A percentile compares a stretch with the other conserved stretches of the same genome.
Conservation (phyloP, 2,329 filamentous ascomycete species). For the Aspergillus niger region DNA sequence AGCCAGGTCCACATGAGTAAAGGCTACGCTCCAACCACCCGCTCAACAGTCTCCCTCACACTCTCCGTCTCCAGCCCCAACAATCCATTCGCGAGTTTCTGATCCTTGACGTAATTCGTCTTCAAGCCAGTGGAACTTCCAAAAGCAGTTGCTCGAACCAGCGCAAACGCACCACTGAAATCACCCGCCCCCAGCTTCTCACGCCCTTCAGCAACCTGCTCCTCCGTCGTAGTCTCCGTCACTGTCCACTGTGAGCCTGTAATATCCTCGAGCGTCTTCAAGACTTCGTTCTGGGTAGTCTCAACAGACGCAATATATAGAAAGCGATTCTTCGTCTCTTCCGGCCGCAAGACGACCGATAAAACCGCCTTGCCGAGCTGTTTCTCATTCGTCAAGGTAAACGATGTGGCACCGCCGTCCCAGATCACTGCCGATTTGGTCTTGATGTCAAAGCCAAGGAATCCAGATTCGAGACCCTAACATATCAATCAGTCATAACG, state of each 20-base stretch:
- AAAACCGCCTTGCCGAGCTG: slow-evolving; percentile 57
- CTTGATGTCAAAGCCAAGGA: slow-evolving; percentile 55
- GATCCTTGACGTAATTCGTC: slow-evolving; percentile 28
- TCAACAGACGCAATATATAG: slow-evolving; percentile 61
- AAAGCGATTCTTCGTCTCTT: slow-evolving; percentile 60
- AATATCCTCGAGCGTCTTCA: slow-evolving; percentile 55
- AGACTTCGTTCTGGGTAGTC: slow-evolving; percentile 60
- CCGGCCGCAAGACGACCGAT: slow-evolving; percentile 52
- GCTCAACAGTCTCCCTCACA: slow-evolving; percentile 23
- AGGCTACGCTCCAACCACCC: background rate
- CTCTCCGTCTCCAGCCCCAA: slow-evolving; percentile 26
- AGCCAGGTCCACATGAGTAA: too few species aligned
- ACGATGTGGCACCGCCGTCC: slow-evolving; percentile 58
- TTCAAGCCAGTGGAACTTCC: slow-evolving; percentile 21
- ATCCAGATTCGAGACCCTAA: slow-evolving; percentile 50
- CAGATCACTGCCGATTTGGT: slow-evolving; percentile 56
- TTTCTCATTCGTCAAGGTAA: slow-evolving; percentile 54
- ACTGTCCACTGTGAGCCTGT: slow-evolving; percentile 57
- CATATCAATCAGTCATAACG: slow-evolving; percentile 22
- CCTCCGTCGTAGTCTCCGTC: slow-evolving; percentile 36
- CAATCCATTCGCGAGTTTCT: slow-evolving; percentile 24
- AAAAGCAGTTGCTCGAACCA: slow-evolving; percentile 27
- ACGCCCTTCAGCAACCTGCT: slow-evolving; percentile 21
- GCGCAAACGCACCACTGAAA: slow-evolving; percentile 25
- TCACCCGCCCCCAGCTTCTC: slow-evolving; percentile 26